Percentiles rank a stretch among this genome's conserved stretches.
These are phyloP conservation scores for Citrullus colocynthis DNA, from an alignment of 306 rosid genomes.

Conservation along the genomic window DNA sequence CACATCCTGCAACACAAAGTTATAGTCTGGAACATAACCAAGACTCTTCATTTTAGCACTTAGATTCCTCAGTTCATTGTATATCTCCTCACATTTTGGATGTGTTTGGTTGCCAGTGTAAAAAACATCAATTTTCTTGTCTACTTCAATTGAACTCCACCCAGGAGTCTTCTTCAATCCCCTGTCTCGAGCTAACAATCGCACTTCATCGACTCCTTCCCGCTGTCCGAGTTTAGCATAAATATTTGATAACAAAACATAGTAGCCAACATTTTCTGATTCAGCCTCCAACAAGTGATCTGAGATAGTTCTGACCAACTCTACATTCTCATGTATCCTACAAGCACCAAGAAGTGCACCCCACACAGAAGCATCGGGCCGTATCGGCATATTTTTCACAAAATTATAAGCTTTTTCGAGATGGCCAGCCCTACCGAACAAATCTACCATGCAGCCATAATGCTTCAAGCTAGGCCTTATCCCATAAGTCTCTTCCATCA, in stretches of 20 bases:
- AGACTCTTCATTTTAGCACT: conserved; percentile 32
- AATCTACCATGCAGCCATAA: conserved; percentile 41
- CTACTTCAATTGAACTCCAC: conserved; percentile 42
- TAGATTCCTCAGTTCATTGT: conserved; percentile 21
- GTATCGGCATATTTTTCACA: conserved; percentile 27
- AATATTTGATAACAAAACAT: conserved; percentile 34
- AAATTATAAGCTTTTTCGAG: conserved; percentile 26
- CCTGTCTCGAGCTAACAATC: conserved; percentile 30
- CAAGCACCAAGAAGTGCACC: conserved; percentile 52
- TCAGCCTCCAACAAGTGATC: conserved; percentile 34
- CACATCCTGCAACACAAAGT: conserved; percentile 42
- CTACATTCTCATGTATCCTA: conserved; percentile 35
- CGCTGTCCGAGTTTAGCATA: conserved; percentile 31
- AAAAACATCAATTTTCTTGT: conserved; percentile 39
- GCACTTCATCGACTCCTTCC: conserved; percentile 37
- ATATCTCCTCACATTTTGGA: conserved; percentile 29
- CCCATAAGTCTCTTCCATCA: conserved; percentile 31
- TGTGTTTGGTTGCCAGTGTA: conserved; percentile 34
- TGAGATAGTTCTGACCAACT: conserved; percentile 29
- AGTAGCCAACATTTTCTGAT: conserved; percentile 32
- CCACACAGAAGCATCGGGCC: conserved; percentile 41
- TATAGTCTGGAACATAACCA: conserved; percentile 32
- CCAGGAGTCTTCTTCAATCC: conserved; percentile 37
- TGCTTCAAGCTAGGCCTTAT: conserved; percentile 30
- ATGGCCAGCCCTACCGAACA: conserved; percentile 42